Evolutionary conservation across 2,329 filamentous ascomycete genomes (phyloP), one percentile per base, ranked within the genome.

Genomic region (Cryphonectria carpinicola): DNA sequence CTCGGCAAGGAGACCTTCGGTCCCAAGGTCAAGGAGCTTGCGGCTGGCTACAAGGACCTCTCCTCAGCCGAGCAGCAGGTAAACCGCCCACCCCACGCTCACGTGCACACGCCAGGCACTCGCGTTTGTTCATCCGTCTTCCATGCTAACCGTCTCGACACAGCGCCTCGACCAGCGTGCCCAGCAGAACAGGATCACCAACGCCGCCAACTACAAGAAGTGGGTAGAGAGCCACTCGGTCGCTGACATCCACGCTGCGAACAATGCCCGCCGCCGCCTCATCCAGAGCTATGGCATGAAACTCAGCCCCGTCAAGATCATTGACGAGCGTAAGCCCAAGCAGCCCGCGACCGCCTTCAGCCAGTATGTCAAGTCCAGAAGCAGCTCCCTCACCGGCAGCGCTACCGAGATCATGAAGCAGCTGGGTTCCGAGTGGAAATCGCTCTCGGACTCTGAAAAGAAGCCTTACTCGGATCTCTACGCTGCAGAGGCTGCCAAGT

Each of bases 281-380:
- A 78, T 77, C 69, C 80, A 76, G 67, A 80, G 82, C 68, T 75
- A 76, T 66, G 72, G 75, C 65, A 75, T 77, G 73, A 75, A 76
- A 73, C 60, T 68, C 32, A 3, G 43, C 28, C 58, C n/a, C 5
- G 14, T 5, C 4, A 67, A 43, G 64, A 82, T 89, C 73, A 73
- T 72, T 2, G 87, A 89, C 75, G 78, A 82, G 3, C 86, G 87
- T 56, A 72, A 80, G 46, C 87, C 87, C 73, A 84, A 82, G 77
- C 75, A 73, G 49, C 69, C 71, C 49, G 0, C 49, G 17, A 75
- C 67, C 17, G 35, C 81, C 37, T 88, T 76, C 73, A 64, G 68
- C 11, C 69, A 79, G 4, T 89, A 79, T 76, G 69, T 80, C 70
- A 80, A 81, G 76, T 76, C 80, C 14, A 80, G 80, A 70, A 83